Base-by-base conservation (phyloP, 129 eudicot species). In the Flaveria trinervia region DNA sequence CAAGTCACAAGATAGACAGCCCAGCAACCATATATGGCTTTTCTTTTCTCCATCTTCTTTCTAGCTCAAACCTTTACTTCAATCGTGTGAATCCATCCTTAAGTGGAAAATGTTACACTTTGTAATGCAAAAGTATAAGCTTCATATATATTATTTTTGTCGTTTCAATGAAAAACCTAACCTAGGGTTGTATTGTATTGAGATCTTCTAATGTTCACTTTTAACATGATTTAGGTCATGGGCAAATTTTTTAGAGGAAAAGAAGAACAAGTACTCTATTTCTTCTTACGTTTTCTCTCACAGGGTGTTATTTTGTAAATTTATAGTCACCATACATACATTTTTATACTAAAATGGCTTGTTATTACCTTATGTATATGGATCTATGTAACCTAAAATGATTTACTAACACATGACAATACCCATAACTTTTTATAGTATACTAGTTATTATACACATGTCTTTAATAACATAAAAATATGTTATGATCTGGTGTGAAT, bases 1-100 rank as follows among this genome's bases (percentile, higher is more conserved):
- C 79, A 25, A 61, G 20, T 62, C 79, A 75, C 71, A 15, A 75
- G 48, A 75, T 71, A 62, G 64, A 62, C 9, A 74, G 45, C 36
- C 65, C 36, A 59, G 78, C 78, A 74, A 46, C 71, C 61, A 64
- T 75, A 46, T 48, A 48, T 54, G 16, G 16, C 23, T 71, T 23
- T 20, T 17, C 17, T 48, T 48, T 70, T 13, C 43, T 28, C 17
- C 43, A 11, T 9, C 13, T 22, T 20, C 65, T 26, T 61, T 61
- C 41, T 13, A 28, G n/a, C 41, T 61, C 43, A 61, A 61, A 4
- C 68, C 18, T 61, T 28, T 12, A 25, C 68, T 61, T 25, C 20
- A 43, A 13, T 26, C 30, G 12, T 60, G 66, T 60, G 66, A 30
- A 26, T 28, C 18, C 43, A 61, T 61, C 68, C 20, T 61, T 14